Percentiles rank a stretch among this genome's conserved stretches.
phyloP scores from a whole-genome alignment of 306 rosid genomes.

The Cucumis sativus region Cucumber_9930_V3 NC_026661.2:5688501-5689000 shows the following conservation, averaged over 20 bases:
- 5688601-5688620: conserved; percentile 84
- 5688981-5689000: not conserved
- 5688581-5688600: conserved; percentile 67
- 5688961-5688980: not conserved
- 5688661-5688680: not conserved
- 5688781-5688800: not conserved
- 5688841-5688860: not conserved
- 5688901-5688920: not conserved
- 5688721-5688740: not conserved
- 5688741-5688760: not conserved
- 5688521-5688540: conserved; percentile 32
- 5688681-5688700: not conserved
- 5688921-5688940: not conserved
- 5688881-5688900: not conserved
- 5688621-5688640: conserved; percentile 25
- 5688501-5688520: conserved; percentile 36
- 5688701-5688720: not conserved
- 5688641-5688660: not conserved
- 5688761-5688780: not conserved
- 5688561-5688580: conserved; percentile 38
- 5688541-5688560: conserved; percentile 47
- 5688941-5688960: not conserved
- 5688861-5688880: not conserved
- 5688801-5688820: not conserved
- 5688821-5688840: not conserved